Conservation (phyloP, 2,329 filamentous ascomycete genomes). For the Hymenoscyphus scutula region DNA sequence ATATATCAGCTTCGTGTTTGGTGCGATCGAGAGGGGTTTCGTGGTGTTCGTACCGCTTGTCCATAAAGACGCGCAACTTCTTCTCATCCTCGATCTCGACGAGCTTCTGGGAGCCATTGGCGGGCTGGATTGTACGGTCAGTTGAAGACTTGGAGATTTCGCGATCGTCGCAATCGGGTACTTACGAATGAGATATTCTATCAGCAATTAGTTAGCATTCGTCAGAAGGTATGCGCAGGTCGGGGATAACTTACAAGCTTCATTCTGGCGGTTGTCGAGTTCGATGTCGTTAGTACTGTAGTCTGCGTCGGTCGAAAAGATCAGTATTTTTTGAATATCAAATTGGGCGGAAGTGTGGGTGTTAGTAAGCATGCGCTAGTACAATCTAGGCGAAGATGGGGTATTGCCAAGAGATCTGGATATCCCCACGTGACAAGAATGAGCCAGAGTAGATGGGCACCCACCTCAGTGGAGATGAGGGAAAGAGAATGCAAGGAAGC, state of each 20-base stretch:
- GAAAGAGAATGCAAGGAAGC: too few species aligned
- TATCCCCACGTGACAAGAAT: too few species aligned
- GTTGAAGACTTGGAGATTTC: constrained; percentile 21
- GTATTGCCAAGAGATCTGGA: too few species aligned
- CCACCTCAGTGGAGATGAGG: too few species aligned
- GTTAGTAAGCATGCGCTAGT: too few species aligned
- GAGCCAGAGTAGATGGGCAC: too few species aligned
- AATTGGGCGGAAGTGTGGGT: too few species aligned
- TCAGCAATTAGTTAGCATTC: constrained; percentile 24
- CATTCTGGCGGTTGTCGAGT: constrained; percentile 29
- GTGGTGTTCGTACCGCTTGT: constrained; percentile 65
- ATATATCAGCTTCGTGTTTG: constrained; percentile 23
- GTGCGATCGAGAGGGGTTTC: constrained; percentile 47
- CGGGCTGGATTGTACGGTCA: constrained; percentile 52
- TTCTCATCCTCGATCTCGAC: constrained; percentile 99
- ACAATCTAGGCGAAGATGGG: too few species aligned
- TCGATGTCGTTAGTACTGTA: not conserved
- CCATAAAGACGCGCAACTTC: constrained; percentile 98
- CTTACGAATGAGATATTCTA: constrained; percentile 38
- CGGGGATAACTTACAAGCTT: constrained; percentile 33
- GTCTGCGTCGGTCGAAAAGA: not conserved
- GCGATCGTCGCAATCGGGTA: constrained; percentile 16
- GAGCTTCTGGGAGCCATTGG: constrained; percentile 99
- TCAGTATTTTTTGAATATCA: too few species aligned
- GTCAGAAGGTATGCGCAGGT: not conserved